Conservation (phyloP, 805 yeast species). For the Brettanomyces naardenensis region DNA sequence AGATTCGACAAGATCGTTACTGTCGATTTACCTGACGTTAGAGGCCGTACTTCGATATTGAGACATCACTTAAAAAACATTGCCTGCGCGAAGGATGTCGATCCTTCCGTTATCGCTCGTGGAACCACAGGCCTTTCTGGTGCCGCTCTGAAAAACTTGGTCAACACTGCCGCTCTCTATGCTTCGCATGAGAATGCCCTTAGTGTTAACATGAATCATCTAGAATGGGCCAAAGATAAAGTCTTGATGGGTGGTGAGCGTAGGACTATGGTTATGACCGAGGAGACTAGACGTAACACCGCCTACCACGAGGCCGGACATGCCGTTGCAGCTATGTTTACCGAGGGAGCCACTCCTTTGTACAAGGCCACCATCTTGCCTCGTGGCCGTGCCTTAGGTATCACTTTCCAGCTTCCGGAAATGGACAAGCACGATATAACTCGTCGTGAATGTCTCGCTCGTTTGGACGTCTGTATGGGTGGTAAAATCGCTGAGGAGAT, state of each 20-base stretch:
- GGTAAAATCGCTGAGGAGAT: conserved; percentile 96
- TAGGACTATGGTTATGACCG: conserved; percentile 95
- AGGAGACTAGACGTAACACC: conserved; percentile 86
- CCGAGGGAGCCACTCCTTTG: conserved; percentile 89
- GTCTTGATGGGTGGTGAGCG: conserved; percentile 97
- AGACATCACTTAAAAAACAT: conserved; percentile 88
- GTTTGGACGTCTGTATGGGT: conserved; percentile 97
- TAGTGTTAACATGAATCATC: conserved; percentile 81
- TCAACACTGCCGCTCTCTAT: conserved; percentile 95
- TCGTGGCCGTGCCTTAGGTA: conserved; percentile 93
- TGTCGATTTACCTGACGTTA: conserved; percentile 94
- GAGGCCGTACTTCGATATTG: conserved; percentile 92
- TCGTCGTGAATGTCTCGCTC: conserved; percentile 78
- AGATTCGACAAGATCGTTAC: conserved; percentile 93
- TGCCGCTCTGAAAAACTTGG: conserved; percentile 91
- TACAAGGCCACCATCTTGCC: conserved; percentile 97
- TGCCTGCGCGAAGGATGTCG: conserved; percentile 78
- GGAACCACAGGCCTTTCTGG: conserved; percentile 99
- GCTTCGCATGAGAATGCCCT: conserved; percentile 92
- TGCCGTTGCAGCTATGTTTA: conserved; percentile 94
- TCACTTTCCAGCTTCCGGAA: conserved; percentile 95
- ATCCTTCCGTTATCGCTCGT: conserved; percentile 84
- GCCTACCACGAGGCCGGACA: conserved; percentile 99
- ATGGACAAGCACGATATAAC: conserved; percentile 96
- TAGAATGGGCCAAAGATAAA: conserved; percentile 99